phyloP scores from a whole-genome alignment of 2,329 filamentous ascomycete species.

The Penicillium sp. region DNA sequence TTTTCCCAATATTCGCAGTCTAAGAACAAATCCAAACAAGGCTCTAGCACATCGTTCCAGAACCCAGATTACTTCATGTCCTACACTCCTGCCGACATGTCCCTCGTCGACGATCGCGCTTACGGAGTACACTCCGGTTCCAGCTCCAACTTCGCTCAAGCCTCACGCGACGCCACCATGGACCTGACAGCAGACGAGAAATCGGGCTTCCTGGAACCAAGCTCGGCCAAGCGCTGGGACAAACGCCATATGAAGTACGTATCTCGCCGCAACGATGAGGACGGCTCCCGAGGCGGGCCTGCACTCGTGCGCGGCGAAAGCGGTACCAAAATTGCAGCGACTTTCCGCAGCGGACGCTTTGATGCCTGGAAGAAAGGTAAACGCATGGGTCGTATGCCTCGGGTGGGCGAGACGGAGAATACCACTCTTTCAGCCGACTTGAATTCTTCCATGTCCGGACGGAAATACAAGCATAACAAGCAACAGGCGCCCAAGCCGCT shows the following conservation, averaged over 20 bases:
- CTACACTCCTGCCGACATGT: constrained; percentile 77
- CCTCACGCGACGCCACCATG: constrained; percentile 84
- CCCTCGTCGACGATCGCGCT: constrained; percentile 80
- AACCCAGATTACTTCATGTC: constrained; percentile 95
- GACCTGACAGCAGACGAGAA: constrained; percentile 86
- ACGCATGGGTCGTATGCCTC: constrained; percentile 71
- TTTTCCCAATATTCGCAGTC: constrained; percentile 58
- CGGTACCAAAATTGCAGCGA: constrained; percentile 92
- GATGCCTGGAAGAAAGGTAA: constrained; percentile 88
- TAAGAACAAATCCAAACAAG: constrained; percentile 47
- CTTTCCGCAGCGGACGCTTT: constrained; percentile 89
- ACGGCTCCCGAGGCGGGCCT: constrained; percentile 70
- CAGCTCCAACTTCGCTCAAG: constrained; percentile 74
- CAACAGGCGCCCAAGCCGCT: constrained; percentile 88
- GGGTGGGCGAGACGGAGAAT: constrained; percentile 75
- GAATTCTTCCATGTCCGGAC: constrained; percentile 42
- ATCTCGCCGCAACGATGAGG: constrained; percentile 83
- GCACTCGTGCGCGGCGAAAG: constrained; percentile 80
- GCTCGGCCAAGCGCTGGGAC: constrained; percentile 86
- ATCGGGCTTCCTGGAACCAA: constrained; percentile 73
- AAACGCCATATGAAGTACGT: constrained; percentile 97
- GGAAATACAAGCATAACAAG: constrained; percentile 78
- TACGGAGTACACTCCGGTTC: constrained; percentile 88
- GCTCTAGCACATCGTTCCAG: constrained; percentile 57
- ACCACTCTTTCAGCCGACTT: constrained; percentile 28